These are phyloP conservation scores for Solanum appendiculatum DNA, from an alignment of 257 asterid species.

Conservation along the genomic window DNA sequence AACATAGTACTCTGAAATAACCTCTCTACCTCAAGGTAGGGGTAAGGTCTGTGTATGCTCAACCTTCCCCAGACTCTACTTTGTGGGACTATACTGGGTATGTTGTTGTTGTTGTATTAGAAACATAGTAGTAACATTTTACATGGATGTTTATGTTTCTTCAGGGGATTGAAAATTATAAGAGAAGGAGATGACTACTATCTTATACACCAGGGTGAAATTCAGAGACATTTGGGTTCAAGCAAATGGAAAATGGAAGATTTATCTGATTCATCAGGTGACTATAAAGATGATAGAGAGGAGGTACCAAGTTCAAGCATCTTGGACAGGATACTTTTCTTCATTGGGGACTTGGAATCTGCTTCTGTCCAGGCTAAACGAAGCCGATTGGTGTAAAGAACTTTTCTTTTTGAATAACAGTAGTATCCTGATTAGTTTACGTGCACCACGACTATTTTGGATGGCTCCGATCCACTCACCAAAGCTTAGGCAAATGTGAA, in stretches of 20 bases:
- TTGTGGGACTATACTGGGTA: background rate
- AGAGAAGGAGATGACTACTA: conserved; percentile 75
- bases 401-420: background rate
- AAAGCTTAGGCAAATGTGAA: background rate
- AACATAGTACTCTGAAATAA: background rate
- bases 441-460: background rate
- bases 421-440: background rate
- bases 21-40: background rate
- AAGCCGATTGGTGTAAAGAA: conserved; percentile 22
- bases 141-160: background rate
- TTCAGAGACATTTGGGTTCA: conserved; percentile 61
- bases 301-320: conserved; percentile 35
- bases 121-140: background rate
- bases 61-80: background rate
- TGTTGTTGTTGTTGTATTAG: background rate
- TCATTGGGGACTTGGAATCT: conserved; percentile 69
- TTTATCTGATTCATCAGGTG: background rate
- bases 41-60: background rate
- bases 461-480: background rate
- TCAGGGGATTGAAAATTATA: conserved; percentile 75
- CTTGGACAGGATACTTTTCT: conserved; percentile 66
- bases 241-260: conserved; percentile 16
- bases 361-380: conserved; percentile 58
- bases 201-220: conserved; percentile 65
- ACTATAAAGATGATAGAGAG: background rate